A percentile compares a stretch with the other conserved stretches of the same genome.
Conservation (phyloP, 768 basidiomycete species). For the Psilocybe sp. region DNA sequence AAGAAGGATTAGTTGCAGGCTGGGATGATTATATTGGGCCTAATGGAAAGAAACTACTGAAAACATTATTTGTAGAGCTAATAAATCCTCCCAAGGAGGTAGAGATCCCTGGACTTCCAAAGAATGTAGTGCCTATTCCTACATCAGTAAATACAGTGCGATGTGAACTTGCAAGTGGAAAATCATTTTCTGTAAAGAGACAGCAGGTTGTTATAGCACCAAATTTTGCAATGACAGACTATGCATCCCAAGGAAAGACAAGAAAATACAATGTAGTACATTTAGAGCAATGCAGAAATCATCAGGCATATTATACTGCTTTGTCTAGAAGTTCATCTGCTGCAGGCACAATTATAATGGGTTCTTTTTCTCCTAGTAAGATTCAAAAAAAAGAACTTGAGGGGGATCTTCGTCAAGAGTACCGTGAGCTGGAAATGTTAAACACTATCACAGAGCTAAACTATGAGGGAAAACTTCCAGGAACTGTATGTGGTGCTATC, state of each 20-base stretch:
- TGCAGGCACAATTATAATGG: conserved; percentile 26
- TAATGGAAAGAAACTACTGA: conserved; percentile 6
- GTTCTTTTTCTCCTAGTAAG: conserved; percentile 16
- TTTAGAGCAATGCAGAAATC: conserved; percentile 15
- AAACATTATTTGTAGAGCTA: conserved; percentile 6
- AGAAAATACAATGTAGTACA: conserved; percentile 25
- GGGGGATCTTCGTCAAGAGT: conserved; percentile 16
- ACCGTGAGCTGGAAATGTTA: conserved; percentile 31
- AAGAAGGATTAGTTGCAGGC: conserved; percentile 22
- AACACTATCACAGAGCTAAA: conserved; percentile 28
- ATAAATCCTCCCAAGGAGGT: conserved; percentile 2
- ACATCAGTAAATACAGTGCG: neutral
- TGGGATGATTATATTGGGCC: conserved; percentile 18
- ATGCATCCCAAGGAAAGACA: conserved; percentile 30
- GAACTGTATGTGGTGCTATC: neutral
- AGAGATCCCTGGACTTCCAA: neutral
- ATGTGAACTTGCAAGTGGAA: conserved; percentile 12
- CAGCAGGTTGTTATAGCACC: conserved; percentile 21
- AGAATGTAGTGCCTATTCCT: conserved; percentile 26
- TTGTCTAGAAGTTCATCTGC: conserved; percentile 26
- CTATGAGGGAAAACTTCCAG: conserved; percentile 19
- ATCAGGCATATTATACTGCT: conserved; percentile 25
- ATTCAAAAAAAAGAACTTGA: conserved; percentile 6
- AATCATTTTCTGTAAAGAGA: conserved; percentile 10
- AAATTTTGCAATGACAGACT: conserved; percentile 34